Percentiles rank a stretch among this genome's conserved stretches.
phyloP scores from a whole-genome alignment of 1,284 basidiomycete genomes.

The Vanrija sp. region DNA sequence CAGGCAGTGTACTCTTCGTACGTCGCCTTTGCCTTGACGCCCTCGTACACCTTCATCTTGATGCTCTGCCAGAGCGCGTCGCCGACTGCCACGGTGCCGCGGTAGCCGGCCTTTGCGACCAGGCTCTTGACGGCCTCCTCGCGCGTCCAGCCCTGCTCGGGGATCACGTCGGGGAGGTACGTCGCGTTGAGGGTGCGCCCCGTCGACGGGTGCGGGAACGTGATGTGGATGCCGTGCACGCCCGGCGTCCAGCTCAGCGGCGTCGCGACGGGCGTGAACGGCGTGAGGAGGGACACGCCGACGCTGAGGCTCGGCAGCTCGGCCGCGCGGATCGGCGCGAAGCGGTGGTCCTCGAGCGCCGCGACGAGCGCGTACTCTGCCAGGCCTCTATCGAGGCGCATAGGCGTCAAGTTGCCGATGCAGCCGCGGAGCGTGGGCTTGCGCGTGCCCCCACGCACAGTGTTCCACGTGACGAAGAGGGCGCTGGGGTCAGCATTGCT shows the following conservation, averaged over 20 bases:
- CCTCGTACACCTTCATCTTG: constrained; percentile 79
- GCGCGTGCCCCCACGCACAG: constrained; percentile 22
- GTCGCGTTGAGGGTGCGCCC: constrained; percentile 69
- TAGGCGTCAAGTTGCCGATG: constrained; percentile 87
- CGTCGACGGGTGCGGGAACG: constrained; percentile 69
- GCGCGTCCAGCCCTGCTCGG: constrained; percentile 90
- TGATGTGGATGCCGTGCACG: constrained; percentile 85
- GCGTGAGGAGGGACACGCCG: constrained; percentile 85
- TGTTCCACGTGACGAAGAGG: constrained; percentile 97
- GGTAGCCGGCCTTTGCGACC: constrained; percentile 88
- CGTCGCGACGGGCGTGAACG: constrained; percentile 78
- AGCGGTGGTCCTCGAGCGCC: constrained; percentile 54
- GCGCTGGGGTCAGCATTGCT: constrained; percentile 57
- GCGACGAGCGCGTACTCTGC: constrained; percentile 80
- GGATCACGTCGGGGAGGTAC: constrained; percentile 89
- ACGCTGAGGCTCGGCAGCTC: constrained; percentile 72
- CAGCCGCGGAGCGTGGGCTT: constrained; percentile 76
- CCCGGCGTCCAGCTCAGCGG: constrained; percentile 93
- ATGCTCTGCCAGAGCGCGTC: constrained; percentile 75
- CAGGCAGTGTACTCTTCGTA: constrained; percentile 65
- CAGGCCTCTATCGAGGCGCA: constrained; percentile 70
- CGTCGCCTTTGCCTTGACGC: constrained; percentile 63
- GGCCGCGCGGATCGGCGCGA: constrained; percentile 62
- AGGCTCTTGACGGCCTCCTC: constrained; percentile 83
- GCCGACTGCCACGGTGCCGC: constrained; percentile 58